Evolutionary conservation across 805 yeast species (phyloP).

Genomic region (Teunomyces kruisii): DNA sequence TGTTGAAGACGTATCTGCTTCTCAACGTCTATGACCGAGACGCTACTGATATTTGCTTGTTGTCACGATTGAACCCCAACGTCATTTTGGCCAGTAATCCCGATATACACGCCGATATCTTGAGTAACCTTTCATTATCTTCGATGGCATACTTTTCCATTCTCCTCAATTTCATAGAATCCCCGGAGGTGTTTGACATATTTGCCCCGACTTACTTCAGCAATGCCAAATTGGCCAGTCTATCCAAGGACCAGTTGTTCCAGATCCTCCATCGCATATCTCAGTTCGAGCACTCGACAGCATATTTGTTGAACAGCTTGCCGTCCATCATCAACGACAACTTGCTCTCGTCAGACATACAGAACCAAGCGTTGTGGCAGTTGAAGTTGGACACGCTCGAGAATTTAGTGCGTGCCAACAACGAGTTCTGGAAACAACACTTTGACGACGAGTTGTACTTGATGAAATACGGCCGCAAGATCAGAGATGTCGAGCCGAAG

Average conservation of each 20-base stretch:
- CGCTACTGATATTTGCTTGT: slow-evolving; percentile 16
- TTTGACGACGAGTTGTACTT: slow-evolving; percentile 15
- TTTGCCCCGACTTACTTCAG: slow-evolving; percentile 10
- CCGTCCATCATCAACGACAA: slow-evolving; percentile 24
- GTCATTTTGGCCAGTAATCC: slow-evolving; percentile 10
- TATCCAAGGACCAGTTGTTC: slow-evolving; percentile 23
- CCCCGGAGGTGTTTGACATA: slow-evolving; percentile 14
- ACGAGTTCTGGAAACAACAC: slow-evolving; percentile 22
- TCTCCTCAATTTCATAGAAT: slow-evolving; percentile 22
- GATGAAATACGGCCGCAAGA: slow-evolving; percentile 26
- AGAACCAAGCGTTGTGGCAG: slow-evolving; percentile 23
- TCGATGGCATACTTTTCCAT: slow-evolving; percentile 24
- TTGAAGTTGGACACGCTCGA: slow-evolving; percentile 22
- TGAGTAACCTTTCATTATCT: slow-evolving; percentile 13
- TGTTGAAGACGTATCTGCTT: slow-evolving; percentile 22
- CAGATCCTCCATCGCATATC: slow-evolving; percentile 21
- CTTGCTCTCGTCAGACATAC: slow-evolving; percentile 4
- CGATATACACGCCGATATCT: slow-evolving; percentile 12
- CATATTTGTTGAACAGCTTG: slow-evolving; percentile 20
- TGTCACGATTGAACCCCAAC: slow-evolving; percentile 14
- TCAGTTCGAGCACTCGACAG: slow-evolving; percentile 15
- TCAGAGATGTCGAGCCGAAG: slow-evolving; percentile 15
- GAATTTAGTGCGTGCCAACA: slow-evolving; percentile 19
- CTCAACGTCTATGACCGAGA: slow-evolving; percentile 8
- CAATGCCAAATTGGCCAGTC: slow-evolving; percentile 9